Conservation (phyloP, 345 rosid species). For the Litchi chinensis region DNA sequence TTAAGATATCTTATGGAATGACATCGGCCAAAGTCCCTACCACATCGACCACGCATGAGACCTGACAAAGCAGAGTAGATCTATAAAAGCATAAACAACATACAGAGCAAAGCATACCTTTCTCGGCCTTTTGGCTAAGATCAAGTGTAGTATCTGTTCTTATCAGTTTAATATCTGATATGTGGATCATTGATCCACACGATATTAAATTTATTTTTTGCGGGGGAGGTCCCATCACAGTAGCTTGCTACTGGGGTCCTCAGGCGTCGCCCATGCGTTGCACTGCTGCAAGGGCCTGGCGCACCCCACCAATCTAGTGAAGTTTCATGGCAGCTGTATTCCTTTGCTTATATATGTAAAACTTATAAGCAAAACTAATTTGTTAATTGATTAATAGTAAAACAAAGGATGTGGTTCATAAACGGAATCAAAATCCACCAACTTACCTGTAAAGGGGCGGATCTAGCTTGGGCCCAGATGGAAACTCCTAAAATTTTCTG, state of each 20-base stretch:
- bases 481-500: no score
- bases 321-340: no score
- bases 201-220: conserved; percentile 26
- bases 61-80: background rate
- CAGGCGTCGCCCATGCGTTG: background rate
- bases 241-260: conserved; percentile 15
- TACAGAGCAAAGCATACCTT: conserved; percentile 34
- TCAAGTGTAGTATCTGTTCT: conserved; percentile 71
- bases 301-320: background rate
- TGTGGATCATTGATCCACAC: conserved; percentile 13
- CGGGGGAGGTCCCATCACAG: background rate
- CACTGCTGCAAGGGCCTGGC: conserved; percentile 9
- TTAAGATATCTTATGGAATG: no score
- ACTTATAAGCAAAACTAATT: no score
- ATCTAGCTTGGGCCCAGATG: no score
- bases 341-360: no score
- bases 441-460: no score
- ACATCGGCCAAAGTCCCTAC: background rate
- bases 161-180: conserved; percentile 71
- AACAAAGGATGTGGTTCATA: no score
- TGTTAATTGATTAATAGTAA: no score
- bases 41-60: background rate
- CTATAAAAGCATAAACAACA: no score
- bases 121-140: conserved; percentile 80
- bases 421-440: no score